Evolutionary conservation across 2,329 filamentous ascomycete genomes (phyloP).

Genomic region (Colletotrichum kahawae): DNA sequence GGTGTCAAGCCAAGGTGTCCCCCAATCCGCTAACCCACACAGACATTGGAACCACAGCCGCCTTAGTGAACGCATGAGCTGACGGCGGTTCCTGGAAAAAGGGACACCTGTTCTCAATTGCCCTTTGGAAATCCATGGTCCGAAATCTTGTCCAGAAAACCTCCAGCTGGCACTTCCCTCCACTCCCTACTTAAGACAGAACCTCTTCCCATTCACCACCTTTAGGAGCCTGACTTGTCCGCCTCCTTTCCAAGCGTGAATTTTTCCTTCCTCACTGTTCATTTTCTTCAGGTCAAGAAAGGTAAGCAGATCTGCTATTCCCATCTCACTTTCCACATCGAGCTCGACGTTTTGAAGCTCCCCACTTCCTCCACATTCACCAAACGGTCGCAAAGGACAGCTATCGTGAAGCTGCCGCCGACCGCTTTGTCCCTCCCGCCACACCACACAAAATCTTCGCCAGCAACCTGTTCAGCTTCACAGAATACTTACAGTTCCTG

Average conservation of each 20-base stretch:
- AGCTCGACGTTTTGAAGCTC: background rate
- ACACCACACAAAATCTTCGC: background rate
- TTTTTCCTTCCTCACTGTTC: slow-evolving; percentile 15
- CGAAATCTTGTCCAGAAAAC: slow-evolving; percentile 13
- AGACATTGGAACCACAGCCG: slow-evolving; percentile 4
- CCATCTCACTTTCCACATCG: background rate
- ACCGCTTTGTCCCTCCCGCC: background rate
- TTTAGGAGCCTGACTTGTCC: background rate
- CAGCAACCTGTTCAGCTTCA: background rate
- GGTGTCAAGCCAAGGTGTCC: background rate
- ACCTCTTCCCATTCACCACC: background rate
- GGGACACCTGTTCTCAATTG: slow-evolving; percentile 26
- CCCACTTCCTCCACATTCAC: background rate
- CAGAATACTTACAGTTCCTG: background rate
- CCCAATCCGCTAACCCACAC: background rate
- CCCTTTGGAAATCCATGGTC: slow-evolving; percentile 11
- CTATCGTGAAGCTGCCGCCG: background rate
- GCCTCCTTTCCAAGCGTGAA: slow-evolving; percentile 7
- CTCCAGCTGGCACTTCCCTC: background rate
- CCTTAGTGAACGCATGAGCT: slow-evolving; percentile 21
- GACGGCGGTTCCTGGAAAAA: slow-evolving; percentile 22
- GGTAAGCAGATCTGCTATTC: background rate
- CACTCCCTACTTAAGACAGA: slow-evolving; percentile 16
- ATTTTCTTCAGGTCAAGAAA: slow-evolving; percentile 18
- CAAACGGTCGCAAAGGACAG: slow-evolving; percentile 2